Evolutionary conservation across 2,329 filamentous ascomycete species (phyloP).

Genomic region (Gyromitra esculenta): DNA sequence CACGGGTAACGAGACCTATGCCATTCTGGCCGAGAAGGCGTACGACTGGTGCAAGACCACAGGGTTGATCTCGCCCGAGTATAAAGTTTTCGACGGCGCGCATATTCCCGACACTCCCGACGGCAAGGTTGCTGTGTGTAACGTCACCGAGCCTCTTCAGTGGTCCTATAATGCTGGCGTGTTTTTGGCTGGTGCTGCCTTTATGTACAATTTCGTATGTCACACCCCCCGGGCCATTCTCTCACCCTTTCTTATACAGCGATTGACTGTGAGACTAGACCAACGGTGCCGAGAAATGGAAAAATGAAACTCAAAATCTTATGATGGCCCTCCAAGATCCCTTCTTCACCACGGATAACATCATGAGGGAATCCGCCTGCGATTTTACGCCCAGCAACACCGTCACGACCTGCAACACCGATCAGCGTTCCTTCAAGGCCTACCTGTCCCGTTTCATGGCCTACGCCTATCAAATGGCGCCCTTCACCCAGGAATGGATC

Average conservation of each 20-base stretch:
- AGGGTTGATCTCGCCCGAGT: slow-evolving; percentile 68
- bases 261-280: slow-evolving; percentile 46
- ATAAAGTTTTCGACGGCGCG: slow-evolving; percentile 72
- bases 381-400: slow-evolving; percentile 61
- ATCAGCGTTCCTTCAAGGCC: slow-evolving; percentile 75
- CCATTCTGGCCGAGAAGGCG: slow-evolving; percentile 75
- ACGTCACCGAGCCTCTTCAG: slow-evolving; percentile 61
- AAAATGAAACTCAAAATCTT: slow-evolving; percentile 62
- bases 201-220: slow-evolving; percentile 69
- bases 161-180: slow-evolving; percentile 75
- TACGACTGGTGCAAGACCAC: slow-evolving; percentile 73
- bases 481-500: slow-evolving; percentile 66
- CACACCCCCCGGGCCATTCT: slow-evolving; percentile 1
- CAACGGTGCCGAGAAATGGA: slow-evolving; percentile 66
- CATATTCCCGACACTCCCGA: slow-evolving; percentile 63
- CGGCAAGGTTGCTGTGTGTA: slow-evolving; percentile 62
- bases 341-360: slow-evolving; percentile 63
- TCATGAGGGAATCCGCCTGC: slow-evolving; percentile 75
- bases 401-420: slow-evolving; percentile 68
- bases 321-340: slow-evolving; percentile 46
- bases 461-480: slow-evolving; percentile 68
- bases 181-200: slow-evolving; percentile 72
- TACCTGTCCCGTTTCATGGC: slow-evolving; percentile 74
- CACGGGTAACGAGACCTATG: slow-evolving; percentile 81
- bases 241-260: not conserved